Base-by-base conservation (phyloP, 2,329 filamentous ascomycete species). In the Alternaria consortialis region DNA sequence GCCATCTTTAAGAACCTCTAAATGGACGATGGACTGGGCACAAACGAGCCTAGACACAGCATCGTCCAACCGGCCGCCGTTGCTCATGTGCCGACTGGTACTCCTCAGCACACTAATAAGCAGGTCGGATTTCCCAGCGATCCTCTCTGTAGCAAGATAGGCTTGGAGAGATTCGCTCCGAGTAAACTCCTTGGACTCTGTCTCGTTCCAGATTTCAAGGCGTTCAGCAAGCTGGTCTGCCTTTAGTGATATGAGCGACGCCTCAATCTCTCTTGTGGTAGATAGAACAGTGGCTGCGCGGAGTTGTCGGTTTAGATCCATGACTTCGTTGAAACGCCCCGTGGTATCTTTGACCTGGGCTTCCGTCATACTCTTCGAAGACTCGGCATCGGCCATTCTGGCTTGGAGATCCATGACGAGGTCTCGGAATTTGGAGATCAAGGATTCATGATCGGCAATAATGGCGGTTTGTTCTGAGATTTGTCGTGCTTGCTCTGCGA, bases 221-320 rank as follows among this genome's bases (percentile, higher is more conserved):
- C 98, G 94, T 75, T 97, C 91, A 39, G 89, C 86, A 2, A 93
- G 92, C 81, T 98, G 93, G 70, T 96, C 90, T 0, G 94, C 93
- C 70, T 97, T 93, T 74, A 98, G 86, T 58, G 91, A 90, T 54
- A 91, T 88, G 58, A 98, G 83, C 77, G 98, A 94, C 31, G 97
- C 84, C 68, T 97, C 94, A 64, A 99, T 97, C 0, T 93, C 93
- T 82, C 97, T 98, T 73, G 92, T 90, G 77, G 97, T 94, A 3
- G 94, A 91, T 82, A 97, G 97, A 40, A 93, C 87, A 11, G 93
- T 93, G 12, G 93, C 96, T 57, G 91, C 87, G 74, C 97, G 94
- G 43, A 99, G 86, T 80, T 97, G 96, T 86, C 94, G 87, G 79
- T 98, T 98, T 46, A 99, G 86, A 73, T 99, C 94, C 87, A 97